phyloP scores from a whole-genome alignment of 2,329 filamentous ascomycete genomes.

The Penicillium freii region DNA sequence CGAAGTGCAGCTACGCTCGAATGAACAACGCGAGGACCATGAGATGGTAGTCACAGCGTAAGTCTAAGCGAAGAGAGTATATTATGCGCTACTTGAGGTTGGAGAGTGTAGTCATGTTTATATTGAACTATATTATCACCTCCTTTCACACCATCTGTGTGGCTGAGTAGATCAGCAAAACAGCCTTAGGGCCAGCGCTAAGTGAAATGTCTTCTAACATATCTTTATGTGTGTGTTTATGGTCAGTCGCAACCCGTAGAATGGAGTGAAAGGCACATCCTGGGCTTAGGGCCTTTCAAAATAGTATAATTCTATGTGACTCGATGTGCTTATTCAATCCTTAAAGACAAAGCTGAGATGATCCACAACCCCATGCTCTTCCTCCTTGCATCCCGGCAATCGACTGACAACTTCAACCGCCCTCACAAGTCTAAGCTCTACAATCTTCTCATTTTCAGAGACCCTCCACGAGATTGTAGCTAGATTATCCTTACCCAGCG shows the following conservation, averaged over 20 bases:
- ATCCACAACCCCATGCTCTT: slow-evolving; percentile 20
- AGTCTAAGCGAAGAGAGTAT: neutral
- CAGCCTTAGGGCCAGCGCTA: no score
- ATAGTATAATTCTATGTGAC: no score
- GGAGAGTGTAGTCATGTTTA: no score
- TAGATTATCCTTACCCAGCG: slow-evolving; percentile 23
- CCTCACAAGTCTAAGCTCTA: slow-evolving; percentile 20
- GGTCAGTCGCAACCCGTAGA: no score
- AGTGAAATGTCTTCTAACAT: no score
- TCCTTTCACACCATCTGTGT: neutral
- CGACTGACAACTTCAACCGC: slow-evolving; percentile 18
- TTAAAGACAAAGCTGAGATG: neutral
- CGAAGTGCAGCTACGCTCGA: slow-evolving; percentile 33
- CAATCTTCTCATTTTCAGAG: slow-evolving; percentile 1
- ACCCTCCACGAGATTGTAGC: slow-evolving; percentile 21
- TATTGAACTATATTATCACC: neutral
- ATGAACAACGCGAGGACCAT: slow-evolving; percentile 21
- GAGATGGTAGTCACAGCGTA: neutral
- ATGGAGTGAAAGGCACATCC: no score
- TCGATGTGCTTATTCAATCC: neutral
- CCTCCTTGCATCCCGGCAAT: slow-evolving; percentile 13
- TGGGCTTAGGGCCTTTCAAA: no score
- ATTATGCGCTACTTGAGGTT: no score
- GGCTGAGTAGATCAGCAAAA: no score
- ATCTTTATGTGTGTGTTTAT: no score